A percentile compares a stretch with the other conserved stretches of the same genome.
These are phyloP conservation scores for Lasiosphaeriaceae sp. DNA, from an alignment of 495 filamentous ascomycete species.

Conservation along the genomic window DNA sequence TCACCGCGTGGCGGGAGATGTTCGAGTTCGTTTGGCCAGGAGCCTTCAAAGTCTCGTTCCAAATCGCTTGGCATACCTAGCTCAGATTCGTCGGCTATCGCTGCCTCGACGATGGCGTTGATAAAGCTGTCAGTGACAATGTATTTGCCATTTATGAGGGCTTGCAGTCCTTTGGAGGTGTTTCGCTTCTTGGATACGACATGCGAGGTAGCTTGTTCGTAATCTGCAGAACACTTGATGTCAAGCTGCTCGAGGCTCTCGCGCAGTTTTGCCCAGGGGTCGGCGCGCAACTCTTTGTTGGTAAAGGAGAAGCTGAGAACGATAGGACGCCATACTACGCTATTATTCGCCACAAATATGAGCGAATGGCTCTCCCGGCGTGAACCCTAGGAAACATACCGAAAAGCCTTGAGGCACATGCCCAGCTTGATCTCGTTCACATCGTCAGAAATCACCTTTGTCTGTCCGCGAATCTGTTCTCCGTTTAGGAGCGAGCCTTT, in stretches of 20 bases:
- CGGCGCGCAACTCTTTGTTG: conserved; percentile 66
- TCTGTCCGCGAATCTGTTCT: conserved; percentile 56
- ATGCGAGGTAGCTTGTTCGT: conserved; percentile 74
- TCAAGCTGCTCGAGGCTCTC: conserved; percentile 72
- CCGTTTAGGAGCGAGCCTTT: conserved; percentile 77
- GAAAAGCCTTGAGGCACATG: conserved; percentile 53
- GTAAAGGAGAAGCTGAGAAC: conserved; percentile 79
- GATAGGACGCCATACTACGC: conserved; percentile 76
- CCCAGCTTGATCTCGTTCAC: conserved; percentile 67
- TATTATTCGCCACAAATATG: conserved; percentile 23
- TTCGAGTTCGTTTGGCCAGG: conserved; percentile 72
- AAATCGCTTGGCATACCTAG: conserved; percentile 60
- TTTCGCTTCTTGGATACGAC: conserved; percentile 88
- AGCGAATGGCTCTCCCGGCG: background rate
- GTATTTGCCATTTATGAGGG: conserved; percentile 76
- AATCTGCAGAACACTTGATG: conserved; percentile 76
- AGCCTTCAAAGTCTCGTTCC: conserved; percentile 77
- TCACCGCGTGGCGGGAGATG: conserved; percentile 71
- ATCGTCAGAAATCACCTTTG: conserved; percentile 46
- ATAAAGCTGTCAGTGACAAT: conserved; percentile 77
- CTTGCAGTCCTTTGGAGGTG: conserved; percentile 78
- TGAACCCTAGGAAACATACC: conserved; percentile 26
- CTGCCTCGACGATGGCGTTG: conserved; percentile 62
- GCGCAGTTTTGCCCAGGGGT: conserved; percentile 62
- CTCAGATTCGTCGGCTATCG: conserved; percentile 45